Conservation (phyloP, 2,329 filamentous ascomycete genomes). For the Hirsutella thompsonii region DNA sequence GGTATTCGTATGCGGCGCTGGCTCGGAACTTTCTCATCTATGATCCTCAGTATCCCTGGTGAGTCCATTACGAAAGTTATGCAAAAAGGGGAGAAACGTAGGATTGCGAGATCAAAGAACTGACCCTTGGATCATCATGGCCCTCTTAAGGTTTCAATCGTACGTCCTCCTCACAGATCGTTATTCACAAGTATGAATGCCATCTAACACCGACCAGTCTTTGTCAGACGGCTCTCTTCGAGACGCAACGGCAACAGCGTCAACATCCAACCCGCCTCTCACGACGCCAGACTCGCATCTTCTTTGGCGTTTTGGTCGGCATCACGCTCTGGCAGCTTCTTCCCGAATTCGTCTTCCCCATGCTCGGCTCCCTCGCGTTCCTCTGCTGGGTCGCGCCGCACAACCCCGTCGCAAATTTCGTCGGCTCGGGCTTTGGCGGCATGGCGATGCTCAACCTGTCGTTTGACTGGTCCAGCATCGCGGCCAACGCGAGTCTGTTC, state of each 20-base stretch:
- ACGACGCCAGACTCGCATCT: slow-evolving; percentile 40
- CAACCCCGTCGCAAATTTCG: slow-evolving; percentile 44
- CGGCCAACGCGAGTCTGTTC: slow-evolving; percentile 36
- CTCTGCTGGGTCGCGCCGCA: slow-evolving; percentile 50
- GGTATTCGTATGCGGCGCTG: slow-evolving; percentile 45
- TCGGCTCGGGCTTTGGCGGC: slow-evolving; percentile 46
- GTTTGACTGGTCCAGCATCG: slow-evolving; percentile 48
- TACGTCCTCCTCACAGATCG: no score
- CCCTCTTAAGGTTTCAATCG: no score
- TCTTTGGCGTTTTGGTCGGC: slow-evolving; percentile 38
- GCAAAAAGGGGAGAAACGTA: no score
- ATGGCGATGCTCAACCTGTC: slow-evolving; percentile 49
- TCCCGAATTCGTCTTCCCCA: slow-evolving; percentile 46
- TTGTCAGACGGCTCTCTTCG: slow-evolving; percentile 44
- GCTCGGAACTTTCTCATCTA: slow-evolving; percentile 44
- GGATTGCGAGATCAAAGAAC: no score
- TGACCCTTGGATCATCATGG: no score
- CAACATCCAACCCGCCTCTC: slow-evolving; percentile 34
- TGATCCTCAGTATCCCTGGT: slow-evolving; percentile 30
- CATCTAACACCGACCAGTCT: no score
- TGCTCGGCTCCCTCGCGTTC: slow-evolving; percentile 46
- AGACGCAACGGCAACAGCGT: slow-evolving; percentile 39
- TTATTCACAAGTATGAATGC: no score
- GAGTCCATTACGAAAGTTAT: slow-evolving; percentile 1
- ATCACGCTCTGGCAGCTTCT: slow-evolving; percentile 49